Conservation (phyloP, 441 rosid genomes). For the California macrophylla region DNA sequence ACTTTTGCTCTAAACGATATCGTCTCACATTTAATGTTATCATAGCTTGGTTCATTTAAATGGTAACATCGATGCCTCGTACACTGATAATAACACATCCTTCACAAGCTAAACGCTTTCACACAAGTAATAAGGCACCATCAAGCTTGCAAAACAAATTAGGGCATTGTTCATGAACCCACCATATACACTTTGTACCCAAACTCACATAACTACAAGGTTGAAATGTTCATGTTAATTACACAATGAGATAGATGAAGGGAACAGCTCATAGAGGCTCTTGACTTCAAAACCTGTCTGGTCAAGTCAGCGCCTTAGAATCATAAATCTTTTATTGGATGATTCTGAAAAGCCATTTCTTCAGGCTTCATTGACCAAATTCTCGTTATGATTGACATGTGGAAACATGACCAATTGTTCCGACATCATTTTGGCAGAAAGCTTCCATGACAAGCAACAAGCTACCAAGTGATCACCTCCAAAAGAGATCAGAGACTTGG, state of each 20-base stretch:
- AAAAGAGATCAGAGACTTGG: not conserved
- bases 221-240: not conserved
- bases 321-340: not conserved
- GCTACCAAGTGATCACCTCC: not conserved
- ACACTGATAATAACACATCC: too few species aligned
- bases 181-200: not conserved
- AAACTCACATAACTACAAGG: not conserved
- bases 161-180: not conserved
- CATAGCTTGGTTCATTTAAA: too few species aligned
- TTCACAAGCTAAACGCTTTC: too few species aligned
- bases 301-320: not conserved
- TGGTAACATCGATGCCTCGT: too few species aligned
- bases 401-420: conserved; percentile 1
- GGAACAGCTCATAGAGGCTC: not conserved
- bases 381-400: not conserved
- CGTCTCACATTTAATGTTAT: too few species aligned
- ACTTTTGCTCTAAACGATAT: too few species aligned
- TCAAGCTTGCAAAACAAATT: not conserved
- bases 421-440: not conserved
- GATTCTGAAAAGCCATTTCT: not conserved
- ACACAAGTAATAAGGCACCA: not conserved
- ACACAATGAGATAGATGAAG: not conserved
- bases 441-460: not conserved
- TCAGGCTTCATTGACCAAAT: not conserved
- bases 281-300: not conserved